phyloP scores from a whole-genome alignment of 805 yeast genomes.

The Hagleromyces aurorensis region DNA sequence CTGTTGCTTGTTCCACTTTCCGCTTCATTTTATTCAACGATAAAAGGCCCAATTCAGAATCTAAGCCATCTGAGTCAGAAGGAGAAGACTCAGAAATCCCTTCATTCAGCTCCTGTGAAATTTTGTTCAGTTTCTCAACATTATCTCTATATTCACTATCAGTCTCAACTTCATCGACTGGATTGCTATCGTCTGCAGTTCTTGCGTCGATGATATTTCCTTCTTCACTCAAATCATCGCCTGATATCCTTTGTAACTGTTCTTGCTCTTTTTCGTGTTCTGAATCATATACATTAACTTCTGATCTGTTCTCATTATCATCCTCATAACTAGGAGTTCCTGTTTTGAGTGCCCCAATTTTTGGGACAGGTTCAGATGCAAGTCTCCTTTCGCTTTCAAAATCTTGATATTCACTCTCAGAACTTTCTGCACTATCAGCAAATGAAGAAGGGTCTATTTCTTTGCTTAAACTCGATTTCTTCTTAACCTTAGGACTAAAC shows the following conservation, averaged over 20 bases:
- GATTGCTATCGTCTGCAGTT: constrained; percentile 4
- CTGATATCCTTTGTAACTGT: neutral
- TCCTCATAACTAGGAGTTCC: constrained; percentile 1
- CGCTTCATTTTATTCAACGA: constrained; percentile 24
- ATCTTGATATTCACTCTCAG: constrained; percentile 1
- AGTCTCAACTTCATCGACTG: constrained; percentile 10
- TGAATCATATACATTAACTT: constrained; percentile 5
- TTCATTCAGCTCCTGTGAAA: constrained; percentile 9
- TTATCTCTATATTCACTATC: constrained; percentile 8
- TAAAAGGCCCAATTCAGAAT: constrained; percentile 23
- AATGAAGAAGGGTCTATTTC: constrained; percentile 11
- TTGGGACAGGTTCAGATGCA: neutral
- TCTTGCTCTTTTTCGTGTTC: constrained; percentile 2
- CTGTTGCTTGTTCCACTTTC: constrained; percentile 19
- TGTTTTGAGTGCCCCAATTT: neutral
- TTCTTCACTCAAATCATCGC: neutral
- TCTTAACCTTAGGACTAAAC: constrained; percentile 10
- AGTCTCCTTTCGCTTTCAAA: constrained; percentile 2
- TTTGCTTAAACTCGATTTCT: constrained; percentile 21
- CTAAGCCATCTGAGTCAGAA: constrained; percentile 22
- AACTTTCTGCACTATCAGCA: neutral
- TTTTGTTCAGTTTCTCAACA: constrained; percentile 5
- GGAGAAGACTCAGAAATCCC: constrained; percentile 14
- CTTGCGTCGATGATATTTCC: constrained; percentile 11
- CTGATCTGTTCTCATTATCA: neutral